Evolutionary conservation across 805 yeast species (phyloP).

Genomic region (Saccharomycopsis fermentans): DNA sequence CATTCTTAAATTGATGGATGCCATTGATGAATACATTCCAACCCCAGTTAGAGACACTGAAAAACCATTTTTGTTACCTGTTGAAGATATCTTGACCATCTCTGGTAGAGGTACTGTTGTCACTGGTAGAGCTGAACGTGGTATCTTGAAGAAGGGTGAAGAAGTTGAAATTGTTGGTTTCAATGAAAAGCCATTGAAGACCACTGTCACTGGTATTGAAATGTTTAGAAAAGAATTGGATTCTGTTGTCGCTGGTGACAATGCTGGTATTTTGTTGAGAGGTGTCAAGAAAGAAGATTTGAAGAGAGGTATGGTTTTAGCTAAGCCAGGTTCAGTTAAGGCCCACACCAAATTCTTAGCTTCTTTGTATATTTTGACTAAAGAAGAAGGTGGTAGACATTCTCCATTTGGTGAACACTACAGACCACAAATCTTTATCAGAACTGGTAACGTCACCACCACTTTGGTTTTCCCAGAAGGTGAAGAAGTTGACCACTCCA

Average conservation of each 20-base stretch:
- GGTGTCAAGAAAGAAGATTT: conserved; percentile 97
- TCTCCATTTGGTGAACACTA: conserved; percentile 94
- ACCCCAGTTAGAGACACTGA: conserved; percentile 95
- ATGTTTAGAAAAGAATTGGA: conserved; percentile 99
- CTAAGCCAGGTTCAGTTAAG: conserved; percentile 85
- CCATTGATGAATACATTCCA: conserved; percentile 91
- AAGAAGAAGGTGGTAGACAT: conserved; percentile 99
- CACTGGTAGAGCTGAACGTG: conserved; percentile 98
- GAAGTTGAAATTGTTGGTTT: conserved; percentile 95
- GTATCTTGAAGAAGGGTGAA: conserved; percentile 94
- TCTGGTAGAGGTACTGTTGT: conserved; percentile 99
- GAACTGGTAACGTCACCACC: conserved; percentile 94
- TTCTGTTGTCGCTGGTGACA: conserved; percentile 97
- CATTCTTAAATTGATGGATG: conserved; percentile 72
- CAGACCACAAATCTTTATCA: conserved; percentile 95
- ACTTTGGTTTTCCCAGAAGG: conserved; percentile 79
- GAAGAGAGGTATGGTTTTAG: conserved; percentile 93
- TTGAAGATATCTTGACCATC: conserved; percentile 95
- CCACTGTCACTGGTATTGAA: conserved; percentile 96
- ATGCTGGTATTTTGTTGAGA: conserved; percentile 94
- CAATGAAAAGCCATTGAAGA: conserved; percentile 77
- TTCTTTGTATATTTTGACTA: conserved; percentile 82
- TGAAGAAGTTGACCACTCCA: conserved; percentile 69
- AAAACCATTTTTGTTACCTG: conserved; percentile 92
- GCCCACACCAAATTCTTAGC: conserved; percentile 89